Evolutionary conservation across 2,329 filamentous ascomycete species (phyloP).

Genomic region (Cadophora malorum): DNA sequence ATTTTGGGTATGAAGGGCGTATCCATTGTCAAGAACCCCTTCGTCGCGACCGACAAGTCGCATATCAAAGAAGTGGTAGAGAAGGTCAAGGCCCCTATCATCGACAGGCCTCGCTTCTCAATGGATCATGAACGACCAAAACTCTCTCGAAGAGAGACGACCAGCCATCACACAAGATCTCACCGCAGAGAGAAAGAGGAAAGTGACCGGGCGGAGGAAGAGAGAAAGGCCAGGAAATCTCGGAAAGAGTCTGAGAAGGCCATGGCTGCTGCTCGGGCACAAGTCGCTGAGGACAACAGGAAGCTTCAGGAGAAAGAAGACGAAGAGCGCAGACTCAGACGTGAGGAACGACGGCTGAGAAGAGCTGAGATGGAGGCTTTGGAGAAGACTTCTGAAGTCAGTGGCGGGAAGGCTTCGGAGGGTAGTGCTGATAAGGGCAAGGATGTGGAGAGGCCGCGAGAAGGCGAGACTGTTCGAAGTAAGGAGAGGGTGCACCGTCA

Average conservation of each 20-base stretch:
- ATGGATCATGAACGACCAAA: slow-evolving; percentile 35
- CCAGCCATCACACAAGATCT: slow-evolving; percentile 27
- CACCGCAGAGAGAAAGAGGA: slow-evolving; percentile 32
- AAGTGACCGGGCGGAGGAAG: slow-evolving; percentile 37
- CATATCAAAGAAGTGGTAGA: slow-evolving; percentile 34
- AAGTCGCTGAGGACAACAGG: slow-evolving; percentile 36
- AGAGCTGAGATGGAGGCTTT: slow-evolving; percentile 36
- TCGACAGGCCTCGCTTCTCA: slow-evolving; percentile 35
- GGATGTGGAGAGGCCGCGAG: slow-evolving; percentile 15
- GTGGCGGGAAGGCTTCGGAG: slow-evolving; percentile 14
- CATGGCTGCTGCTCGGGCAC: slow-evolving; percentile 34
- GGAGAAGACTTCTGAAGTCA: slow-evolving; percentile 16
- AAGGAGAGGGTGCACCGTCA: slow-evolving; percentile 33
- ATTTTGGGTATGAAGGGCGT: slow-evolving; percentile 37
- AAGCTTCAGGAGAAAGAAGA: slow-evolving; percentile 37
- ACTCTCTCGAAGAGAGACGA: slow-evolving; percentile 20
- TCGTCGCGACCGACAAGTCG: slow-evolving; percentile 36
- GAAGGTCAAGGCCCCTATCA: slow-evolving; percentile 31
- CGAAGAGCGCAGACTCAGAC: slow-evolving; percentile 33
- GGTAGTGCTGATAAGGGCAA: slow-evolving; percentile 23
- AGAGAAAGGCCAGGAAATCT: slow-evolving; percentile 36
- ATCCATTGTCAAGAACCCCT: slow-evolving; percentile 40
- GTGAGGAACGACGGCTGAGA: slow-evolving; percentile 36
- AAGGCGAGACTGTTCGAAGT: slow-evolving; percentile 19
- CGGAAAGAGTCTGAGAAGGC: slow-evolving; percentile 38